Percentiles rank a stretch among this genome's conserved stretches.
phyloP scores from a whole-genome alignment of 768 basidiomycete species.

The Ramaria rubella region DNA sequence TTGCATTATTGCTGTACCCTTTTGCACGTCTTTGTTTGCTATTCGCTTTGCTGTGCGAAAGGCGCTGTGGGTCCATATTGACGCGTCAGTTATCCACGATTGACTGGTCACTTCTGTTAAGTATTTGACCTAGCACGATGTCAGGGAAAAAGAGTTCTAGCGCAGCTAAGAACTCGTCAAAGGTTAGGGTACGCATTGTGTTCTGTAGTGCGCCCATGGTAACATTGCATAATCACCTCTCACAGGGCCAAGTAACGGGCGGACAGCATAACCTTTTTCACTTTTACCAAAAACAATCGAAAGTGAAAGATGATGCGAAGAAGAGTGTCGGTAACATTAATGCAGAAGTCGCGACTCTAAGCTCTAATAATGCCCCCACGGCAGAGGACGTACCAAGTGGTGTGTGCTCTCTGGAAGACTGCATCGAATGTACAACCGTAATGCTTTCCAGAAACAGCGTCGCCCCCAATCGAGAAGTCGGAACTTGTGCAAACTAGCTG shows the following conservation, averaged over 20 bases:
- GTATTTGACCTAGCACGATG: neutral
- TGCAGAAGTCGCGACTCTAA: neutral
- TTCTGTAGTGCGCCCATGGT: neutral
- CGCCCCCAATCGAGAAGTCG: too few species aligned
- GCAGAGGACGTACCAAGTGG: neutral
- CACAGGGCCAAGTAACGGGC: neutral
- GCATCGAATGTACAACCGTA: too few species aligned
- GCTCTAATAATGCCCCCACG: neutral
- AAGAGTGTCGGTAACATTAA: neutral
- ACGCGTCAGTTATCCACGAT: conserved; percentile 1
- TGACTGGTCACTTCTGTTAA: too few species aligned
- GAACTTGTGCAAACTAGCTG: too few species aligned
- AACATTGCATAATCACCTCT: neutral
- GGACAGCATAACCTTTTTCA: neutral
- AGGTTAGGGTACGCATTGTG: neutral
- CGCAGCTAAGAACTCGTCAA: neutral
- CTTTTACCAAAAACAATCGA: conserved; percentile 1
- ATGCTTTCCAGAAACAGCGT: too few species aligned
- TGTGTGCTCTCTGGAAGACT: neutral
- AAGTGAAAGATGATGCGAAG: neutral
- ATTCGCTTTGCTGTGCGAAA: neutral
- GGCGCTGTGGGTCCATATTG: conserved; percentile 3
- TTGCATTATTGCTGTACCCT: neutral
- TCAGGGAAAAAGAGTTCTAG: neutral
- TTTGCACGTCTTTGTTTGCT: neutral